These are phyloP conservation scores for Bromus sterilis DNA, from an alignment of 176 grass and related monocot species.

Conservation along the genomic window DNA sequence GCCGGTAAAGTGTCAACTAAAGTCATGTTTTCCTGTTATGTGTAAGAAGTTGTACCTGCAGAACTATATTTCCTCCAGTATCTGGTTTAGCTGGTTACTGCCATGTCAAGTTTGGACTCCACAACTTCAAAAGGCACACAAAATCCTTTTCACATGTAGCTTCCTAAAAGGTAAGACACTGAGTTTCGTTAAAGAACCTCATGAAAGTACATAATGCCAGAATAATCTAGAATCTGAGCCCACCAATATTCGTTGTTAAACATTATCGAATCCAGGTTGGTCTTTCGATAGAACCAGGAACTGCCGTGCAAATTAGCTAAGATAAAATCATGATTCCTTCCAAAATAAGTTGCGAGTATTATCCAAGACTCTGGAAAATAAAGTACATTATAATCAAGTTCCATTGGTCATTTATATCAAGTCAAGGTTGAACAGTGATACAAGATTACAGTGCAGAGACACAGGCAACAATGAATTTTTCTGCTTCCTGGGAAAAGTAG, in stretches of 20 bases:
- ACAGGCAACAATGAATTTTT: no score
- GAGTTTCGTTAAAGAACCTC: slow-evolving; percentile 18
- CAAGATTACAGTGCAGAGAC: neutral
- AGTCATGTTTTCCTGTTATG: slow-evolving; percentile 12
- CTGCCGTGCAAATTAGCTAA: neutral
- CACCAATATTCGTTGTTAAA: slow-evolving; percentile 19
- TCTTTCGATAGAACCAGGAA: slow-evolving; percentile 16
- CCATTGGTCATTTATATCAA: neutral
- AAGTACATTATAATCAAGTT: neutral
- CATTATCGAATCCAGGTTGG: neutral
- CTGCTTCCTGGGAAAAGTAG: neutral
- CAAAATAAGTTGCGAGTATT: neutral
- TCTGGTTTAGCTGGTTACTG: neutral
- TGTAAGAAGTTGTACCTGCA: neutral
- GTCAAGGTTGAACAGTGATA: neutral
- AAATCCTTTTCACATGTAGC: neutral
- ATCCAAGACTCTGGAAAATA: neutral
- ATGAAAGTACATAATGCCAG: slow-evolving; percentile 25
- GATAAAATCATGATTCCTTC: neutral
- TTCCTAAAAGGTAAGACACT: slow-evolving; percentile 14
- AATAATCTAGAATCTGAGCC: slow-evolving; percentile 14
- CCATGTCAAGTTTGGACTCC: neutral
- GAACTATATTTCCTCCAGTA: neutral
- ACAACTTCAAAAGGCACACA: neutral
- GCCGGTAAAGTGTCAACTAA: slow-evolving; percentile 15